A percentile compares a stretch with the other conserved stretches of the same genome.
Evolutionary conservation across 2,329 filamentous ascomycete genomes (phyloP).

Genomic region (Onygenales sp.): DNA sequence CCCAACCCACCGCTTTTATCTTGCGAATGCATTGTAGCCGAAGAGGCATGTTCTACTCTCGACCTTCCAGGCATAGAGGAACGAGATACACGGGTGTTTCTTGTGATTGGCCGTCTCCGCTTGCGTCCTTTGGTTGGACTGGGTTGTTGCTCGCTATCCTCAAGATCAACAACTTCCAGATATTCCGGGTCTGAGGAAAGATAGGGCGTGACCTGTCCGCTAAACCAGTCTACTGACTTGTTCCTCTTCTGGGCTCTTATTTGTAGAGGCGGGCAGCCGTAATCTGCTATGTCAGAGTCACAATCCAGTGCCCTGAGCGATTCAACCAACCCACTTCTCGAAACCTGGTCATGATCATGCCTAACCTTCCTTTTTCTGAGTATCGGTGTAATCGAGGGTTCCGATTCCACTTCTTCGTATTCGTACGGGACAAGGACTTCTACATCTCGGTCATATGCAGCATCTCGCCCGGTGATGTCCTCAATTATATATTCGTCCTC

Average conservation of each 20-base stretch:
- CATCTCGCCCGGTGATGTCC: constrained; percentile 18
- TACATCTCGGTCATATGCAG: constrained; percentile 21
- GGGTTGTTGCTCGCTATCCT: constrained; percentile 8
- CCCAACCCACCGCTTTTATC: not conserved
- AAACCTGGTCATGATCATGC: constrained; percentile 16
- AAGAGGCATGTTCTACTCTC: not conserved
- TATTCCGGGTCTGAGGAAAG: constrained; percentile 1
- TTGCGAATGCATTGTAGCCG: not conserved
- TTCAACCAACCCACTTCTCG: constrained; percentile 25
- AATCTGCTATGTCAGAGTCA: constrained; percentile 17
- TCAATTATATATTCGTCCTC: constrained; percentile 16
- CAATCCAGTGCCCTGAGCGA: constrained; percentile 24
- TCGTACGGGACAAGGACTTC: constrained; percentile 29
- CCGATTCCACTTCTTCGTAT: constrained; percentile 20
- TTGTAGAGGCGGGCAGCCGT: constrained; percentile 2
- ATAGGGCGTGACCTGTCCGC: constrained; percentile 9
- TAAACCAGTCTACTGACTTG: constrained; percentile 18
- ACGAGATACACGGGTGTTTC: constrained; percentile 3
- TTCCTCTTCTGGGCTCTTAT: constrained; percentile 29
- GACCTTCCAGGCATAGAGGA: constrained; percentile 3
- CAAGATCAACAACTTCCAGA: constrained; percentile 8
- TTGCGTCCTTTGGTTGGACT: constrained; percentile 20
- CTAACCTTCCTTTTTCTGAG: not conserved
- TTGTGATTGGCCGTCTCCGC: constrained; percentile 7
- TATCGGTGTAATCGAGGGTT: constrained; percentile 4